phyloP scores from a whole-genome alignment of 2,329 filamentous ascomycete species.

The Hirsutella thompsonii region DNA sequence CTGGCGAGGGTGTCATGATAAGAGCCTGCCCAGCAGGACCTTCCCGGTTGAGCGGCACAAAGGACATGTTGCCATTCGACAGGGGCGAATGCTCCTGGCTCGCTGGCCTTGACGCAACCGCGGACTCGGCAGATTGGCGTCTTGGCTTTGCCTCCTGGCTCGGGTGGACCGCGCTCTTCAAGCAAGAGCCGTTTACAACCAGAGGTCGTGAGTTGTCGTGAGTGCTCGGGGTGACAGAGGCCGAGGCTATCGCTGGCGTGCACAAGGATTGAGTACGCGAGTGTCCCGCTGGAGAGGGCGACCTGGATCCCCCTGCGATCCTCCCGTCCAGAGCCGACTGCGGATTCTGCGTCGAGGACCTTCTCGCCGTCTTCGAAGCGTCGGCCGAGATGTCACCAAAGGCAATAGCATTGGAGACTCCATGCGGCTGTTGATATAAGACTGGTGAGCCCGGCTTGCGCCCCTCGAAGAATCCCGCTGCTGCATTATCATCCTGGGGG shows the following conservation, averaged over 20 bases:
- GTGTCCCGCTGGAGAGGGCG: slow-evolving; percentile 42
- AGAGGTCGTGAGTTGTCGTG: slow-evolving; percentile 30
- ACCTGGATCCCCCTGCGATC: slow-evolving; percentile 39
- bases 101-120: slow-evolving; percentile 9
- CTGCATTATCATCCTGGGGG: slow-evolving; percentile 33
- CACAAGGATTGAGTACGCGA: slow-evolving; percentile 29
- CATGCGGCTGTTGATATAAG: slow-evolving; percentile 11
- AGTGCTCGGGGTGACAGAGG: slow-evolving; percentile 23
- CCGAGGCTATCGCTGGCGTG: slow-evolving; percentile 24
- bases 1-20: slow-evolving; percentile 5
- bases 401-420: slow-evolving; percentile 25
- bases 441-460: slow-evolving; percentile 15
- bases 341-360: slow-evolving; percentile 40
- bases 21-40: neutral
- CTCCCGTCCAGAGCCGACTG: slow-evolving; percentile 40
- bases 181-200: slow-evolving; percentile 37
- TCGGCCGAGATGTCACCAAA: slow-evolving; percentile 33
- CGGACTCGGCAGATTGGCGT: slow-evolving; percentile 8
- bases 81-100: slow-evolving; percentile 15
- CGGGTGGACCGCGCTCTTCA: slow-evolving; percentile 16
- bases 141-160: slow-evolving; percentile 10
- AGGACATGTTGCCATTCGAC: slow-evolving; percentile 8
- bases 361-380: slow-evolving; percentile 27
- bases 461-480: slow-evolving; percentile 12
- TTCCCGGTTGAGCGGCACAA: neutral